phyloP scores from a whole-genome alignment of 2,329 filamentous ascomycete genomes.

The Beauveria pseudobassiana region DNA sequence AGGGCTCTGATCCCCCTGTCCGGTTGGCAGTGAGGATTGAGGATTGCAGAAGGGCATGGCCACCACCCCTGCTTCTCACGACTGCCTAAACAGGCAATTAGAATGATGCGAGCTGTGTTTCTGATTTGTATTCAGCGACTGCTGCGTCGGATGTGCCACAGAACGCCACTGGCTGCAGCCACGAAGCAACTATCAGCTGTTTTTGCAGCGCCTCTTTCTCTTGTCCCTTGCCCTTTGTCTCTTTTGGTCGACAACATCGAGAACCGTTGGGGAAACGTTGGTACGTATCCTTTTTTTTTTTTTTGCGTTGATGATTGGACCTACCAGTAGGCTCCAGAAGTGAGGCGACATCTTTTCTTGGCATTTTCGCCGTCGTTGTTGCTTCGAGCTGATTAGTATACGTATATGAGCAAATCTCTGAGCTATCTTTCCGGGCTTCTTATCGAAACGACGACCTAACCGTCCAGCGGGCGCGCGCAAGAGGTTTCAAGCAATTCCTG shows the following conservation, averaged over 20 bases:
- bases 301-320: neutral
- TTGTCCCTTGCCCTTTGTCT: neutral
- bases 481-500: too few species aligned
- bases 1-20: too few species aligned
- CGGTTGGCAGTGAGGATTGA: neutral
- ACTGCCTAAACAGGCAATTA: slow-evolving; percentile 1
- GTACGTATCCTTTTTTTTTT: neutral
- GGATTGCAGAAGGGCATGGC: neutral
- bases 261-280: neutral
- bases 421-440: neutral
- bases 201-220: neutral
- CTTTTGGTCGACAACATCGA: neutral
- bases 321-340: too few species aligned
- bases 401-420: neutral
- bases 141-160: neutral
- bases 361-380: neutral
- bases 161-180: neutral
- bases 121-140: neutral
- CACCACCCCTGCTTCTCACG: neutral
- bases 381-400: neutral
- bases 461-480: too few species aligned
- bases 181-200: neutral
- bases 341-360: too few species aligned
- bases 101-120: neutral
- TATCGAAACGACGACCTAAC: too few species aligned